A percentile compares a stretch with the other conserved stretches of the same genome.
Evolutionary conservation across 2,329 filamentous ascomycete genomes (phyloP).

Genomic region (Ceratocystis smalleyi): DNA sequence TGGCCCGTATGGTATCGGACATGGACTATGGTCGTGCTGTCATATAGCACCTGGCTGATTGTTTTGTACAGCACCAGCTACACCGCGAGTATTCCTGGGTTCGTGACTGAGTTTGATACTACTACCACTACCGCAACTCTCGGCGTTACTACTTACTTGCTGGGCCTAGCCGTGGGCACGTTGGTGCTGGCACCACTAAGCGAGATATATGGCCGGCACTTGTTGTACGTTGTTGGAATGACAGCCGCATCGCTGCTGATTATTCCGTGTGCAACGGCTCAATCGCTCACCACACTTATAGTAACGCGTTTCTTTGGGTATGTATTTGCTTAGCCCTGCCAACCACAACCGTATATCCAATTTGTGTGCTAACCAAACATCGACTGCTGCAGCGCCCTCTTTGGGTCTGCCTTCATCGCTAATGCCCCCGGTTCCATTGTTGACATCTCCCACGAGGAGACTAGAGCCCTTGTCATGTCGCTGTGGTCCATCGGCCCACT

Average conservation of each 20-base stretch:
- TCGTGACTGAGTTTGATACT: conserved; percentile 51
- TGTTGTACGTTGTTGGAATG: conserved; percentile 55
- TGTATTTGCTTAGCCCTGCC: conserved; percentile 21
- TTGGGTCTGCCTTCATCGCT: conserved; percentile 64
- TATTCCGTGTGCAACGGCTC: conserved; percentile 55
- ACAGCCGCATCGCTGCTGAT: conserved; percentile 50
- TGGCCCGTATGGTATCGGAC: conserved; percentile 41
- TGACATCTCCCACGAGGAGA: conserved; percentile 67
- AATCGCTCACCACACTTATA: conserved; percentile 52
- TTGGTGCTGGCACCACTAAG: conserved; percentile 59
- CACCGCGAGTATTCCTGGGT: conserved; percentile 53
- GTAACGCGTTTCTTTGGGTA: conserved; percentile 57
- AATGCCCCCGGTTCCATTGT: conserved; percentile 72
- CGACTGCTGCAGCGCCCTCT: conserved; percentile 35
- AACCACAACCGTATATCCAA: conserved; percentile 5
- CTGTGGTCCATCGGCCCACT: conserved; percentile 73
- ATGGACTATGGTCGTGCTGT: conserved; percentile 32
- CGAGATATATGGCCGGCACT: conserved; percentile 51
- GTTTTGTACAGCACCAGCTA: conserved; percentile 68
- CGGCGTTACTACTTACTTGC: conserved; percentile 62
- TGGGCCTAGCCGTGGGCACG: conserved; percentile 57
- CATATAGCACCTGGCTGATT: conserved; percentile 33
- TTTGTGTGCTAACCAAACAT: conserved; percentile 17
- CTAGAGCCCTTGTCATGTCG: conserved; percentile 67
- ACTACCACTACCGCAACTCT: conserved; percentile 49